Percentiles rank a stretch among this genome's conserved stretches.
These are phyloP conservation scores for Fusarium sp. DNA, from an alignment of 2,329 filamentous ascomycete species.

Conservation along the genomic window DNA sequence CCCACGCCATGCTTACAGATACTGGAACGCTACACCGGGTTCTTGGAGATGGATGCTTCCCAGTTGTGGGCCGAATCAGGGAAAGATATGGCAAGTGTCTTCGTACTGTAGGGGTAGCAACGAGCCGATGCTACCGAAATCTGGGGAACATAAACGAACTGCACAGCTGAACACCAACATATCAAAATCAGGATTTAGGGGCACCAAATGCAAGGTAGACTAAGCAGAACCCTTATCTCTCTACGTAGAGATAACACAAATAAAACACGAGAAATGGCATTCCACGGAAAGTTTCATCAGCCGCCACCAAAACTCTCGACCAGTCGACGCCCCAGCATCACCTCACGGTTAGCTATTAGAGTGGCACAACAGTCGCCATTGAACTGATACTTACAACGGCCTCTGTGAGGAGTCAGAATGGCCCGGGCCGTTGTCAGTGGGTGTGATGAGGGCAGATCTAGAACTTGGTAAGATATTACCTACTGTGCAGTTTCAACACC, in stretches of 20 bases:
- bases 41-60: neutral
- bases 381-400: neutral
- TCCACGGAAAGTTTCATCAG: neutral
- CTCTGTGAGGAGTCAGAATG: slow-evolving; percentile 19
- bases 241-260: neutral
- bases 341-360: neutral
- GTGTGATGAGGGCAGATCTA: slow-evolving; percentile 23
- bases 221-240: neutral
- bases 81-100: neutral
- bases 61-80: neutral
- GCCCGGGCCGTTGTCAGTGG: slow-evolving; percentile 24
- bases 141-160: slow-evolving; percentile 7
- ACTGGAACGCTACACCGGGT: neutral
- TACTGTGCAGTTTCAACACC: neutral
- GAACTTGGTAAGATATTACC: slow-evolving; percentile 27
- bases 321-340: neutral
- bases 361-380: slow-evolving; percentile 4
- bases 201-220: neutral
- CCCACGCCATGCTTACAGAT: neutral
- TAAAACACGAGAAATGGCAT: neutral
- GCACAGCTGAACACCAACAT: neutral
- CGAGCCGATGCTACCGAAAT: neutral
- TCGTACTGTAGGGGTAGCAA: neutral
- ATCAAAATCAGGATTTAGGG: neutral
- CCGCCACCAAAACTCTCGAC: neutral